These are phyloP conservation scores for Plantago lanceolata DNA, from an alignment of 305 asterid species.

Conservation along the genomic window DNA sequence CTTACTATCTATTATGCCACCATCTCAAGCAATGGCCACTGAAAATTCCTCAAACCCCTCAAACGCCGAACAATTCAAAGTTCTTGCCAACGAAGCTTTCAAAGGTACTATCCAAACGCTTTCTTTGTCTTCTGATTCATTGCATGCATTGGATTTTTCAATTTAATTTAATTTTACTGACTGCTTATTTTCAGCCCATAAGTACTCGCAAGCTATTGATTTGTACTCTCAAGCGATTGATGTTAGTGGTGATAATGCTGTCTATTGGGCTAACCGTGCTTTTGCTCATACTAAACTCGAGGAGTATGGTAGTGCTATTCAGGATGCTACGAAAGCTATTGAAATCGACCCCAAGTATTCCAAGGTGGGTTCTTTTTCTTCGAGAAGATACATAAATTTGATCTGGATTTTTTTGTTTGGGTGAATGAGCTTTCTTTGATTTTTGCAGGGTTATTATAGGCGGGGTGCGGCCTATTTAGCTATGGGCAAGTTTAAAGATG, in stretches of 20 bases:
- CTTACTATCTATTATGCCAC: conserved; percentile 47
- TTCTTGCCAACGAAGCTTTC: conserved; percentile 85
- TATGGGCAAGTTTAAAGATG: conserved; percentile 94
- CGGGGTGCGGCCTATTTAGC: conserved; percentile 90
- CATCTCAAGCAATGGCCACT: conserved; percentile 54
- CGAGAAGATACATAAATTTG: background rate
- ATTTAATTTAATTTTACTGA: background rate
- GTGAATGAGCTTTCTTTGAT: background rate
- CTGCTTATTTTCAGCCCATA: conserved; percentile 50
- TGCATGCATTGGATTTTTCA: conserved; percentile 11
- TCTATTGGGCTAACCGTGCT: conserved; percentile 96
- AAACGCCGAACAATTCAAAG: conserved; percentile 72
- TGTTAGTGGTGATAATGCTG: conserved; percentile 58
- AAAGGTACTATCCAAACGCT: conserved; percentile 44
- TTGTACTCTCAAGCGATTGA: conserved; percentile 87
- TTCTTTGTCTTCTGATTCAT: background rate
- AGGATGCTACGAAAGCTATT: conserved; percentile 76
- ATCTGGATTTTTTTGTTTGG: too few species aligned
- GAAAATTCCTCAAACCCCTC: conserved; percentile 44
- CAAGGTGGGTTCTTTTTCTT: conserved; percentile 42
- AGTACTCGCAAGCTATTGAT: conserved; percentile 88
- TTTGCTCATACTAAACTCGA: conserved; percentile 90
- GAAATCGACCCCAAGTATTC: conserved; percentile 86
- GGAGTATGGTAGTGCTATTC: conserved; percentile 96
- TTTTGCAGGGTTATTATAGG: conserved; percentile 83